Base-by-base conservation (phyloP, 345 rosid species). In the Gossypium mustelinum region DNA sequence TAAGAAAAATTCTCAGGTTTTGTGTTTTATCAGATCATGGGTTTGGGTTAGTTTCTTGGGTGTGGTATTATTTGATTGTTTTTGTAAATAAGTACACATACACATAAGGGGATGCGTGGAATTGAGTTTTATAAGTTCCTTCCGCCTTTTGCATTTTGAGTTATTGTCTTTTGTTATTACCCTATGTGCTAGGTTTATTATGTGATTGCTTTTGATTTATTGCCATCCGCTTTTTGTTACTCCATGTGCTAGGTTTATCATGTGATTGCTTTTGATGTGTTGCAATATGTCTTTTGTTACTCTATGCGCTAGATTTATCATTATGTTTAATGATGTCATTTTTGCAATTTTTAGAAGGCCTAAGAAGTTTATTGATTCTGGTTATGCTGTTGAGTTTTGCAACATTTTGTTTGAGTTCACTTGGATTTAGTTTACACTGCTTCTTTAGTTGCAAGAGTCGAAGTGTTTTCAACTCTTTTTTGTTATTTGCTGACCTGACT, bases 1-100 rank as follows among this genome's bases (percentile, higher is more conserved):
- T 8, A 3, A 29, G 66, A 27, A 61, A 61, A 13, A 9, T 61
- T 29, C 18, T 29, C 11, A 17, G 22, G 9, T 7, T 61, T 2
- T 44, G 6, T 11, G 50, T 64, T 4, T 64, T 18, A 64, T 39
- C 41, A 6, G 57, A 3, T 64, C 17, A 12, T 39, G 22, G 24
- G 71, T 8, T 24, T 68, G 72, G 50, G 57, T 56, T 47, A 67
- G 34, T 59, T 22, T 45, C 12, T 13, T 68, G 55, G 72, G 41
- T 7, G 56, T 47, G 72, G 52, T 68, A 24, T 47, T 45, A 22
- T 67, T 22, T 22, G 52, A 5, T 44, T 20, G 9, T 67, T 67
- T 45, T 67, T 20, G 34, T 5, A 67, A 20, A 67, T 22, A 22
- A 47, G 7, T 67, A 47, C 1, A 3, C 24, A 7, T 48, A 47